These are phyloP conservation scores for Nepenthes gracilis DNA, from an alignment of 148 eudicot species.

Conservation along the genomic window DNA sequence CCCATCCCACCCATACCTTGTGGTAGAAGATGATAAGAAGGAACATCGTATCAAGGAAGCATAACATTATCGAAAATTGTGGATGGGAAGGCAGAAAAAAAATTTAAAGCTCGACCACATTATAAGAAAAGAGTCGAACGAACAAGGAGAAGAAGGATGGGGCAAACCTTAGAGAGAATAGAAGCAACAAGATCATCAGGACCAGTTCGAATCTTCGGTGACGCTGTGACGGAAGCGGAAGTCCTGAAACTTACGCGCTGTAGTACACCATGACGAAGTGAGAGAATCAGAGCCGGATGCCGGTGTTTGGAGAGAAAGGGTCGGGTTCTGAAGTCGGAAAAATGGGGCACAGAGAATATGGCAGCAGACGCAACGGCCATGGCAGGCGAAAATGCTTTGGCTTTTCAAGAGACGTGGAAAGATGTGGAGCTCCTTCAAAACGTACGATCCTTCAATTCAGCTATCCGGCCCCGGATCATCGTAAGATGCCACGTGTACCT, in stretches of 20 bases:
- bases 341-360: conserved; percentile 4
- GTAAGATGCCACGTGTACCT: too few relatives aligned
- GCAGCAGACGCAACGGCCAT: conserved; percentile 9
- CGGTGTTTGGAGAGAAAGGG: conserved; percentile 9
- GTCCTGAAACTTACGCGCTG: conserved; percentile 2
- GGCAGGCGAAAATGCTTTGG: conserved; percentile 2
- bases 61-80: too few relatives aligned
- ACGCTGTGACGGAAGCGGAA: conserved; percentile 31
- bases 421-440: too few relatives aligned
- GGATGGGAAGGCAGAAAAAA: too few relatives aligned
- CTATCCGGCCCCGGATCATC: too few relatives aligned
- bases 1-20: too few relatives aligned
- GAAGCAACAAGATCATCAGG: conserved; percentile 37
- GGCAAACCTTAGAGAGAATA: conserved; percentile 33
- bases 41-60: too few relatives aligned
- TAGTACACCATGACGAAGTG: neutral
- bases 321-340: neutral
- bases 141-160: neutral
- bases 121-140: neutral
- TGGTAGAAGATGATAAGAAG: too few relatives aligned
- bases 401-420: too few relatives aligned
- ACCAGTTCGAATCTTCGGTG: conserved; percentile 14
- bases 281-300: neutral
- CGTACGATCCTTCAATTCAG: too few relatives aligned
- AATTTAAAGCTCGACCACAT: too few relatives aligned